Base-by-base conservation (phyloP, 768 basidiomycete species). In the Calocybe gangraenosa region DNA sequence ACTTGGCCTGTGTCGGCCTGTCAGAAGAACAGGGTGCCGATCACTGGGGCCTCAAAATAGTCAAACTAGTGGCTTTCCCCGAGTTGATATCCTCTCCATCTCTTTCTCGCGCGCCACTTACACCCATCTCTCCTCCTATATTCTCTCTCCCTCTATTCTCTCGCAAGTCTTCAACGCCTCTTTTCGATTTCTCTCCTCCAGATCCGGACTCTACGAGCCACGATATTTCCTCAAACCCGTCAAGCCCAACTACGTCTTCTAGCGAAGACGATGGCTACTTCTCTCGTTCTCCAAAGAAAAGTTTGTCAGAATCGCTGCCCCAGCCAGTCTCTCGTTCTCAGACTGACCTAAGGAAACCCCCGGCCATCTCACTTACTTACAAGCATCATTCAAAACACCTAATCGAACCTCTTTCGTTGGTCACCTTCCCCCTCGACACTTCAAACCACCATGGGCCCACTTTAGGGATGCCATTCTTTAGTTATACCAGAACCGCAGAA, bases 41-140 rank as follows among this genome's bases (percentile, higher is more conserved):
- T 46, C 73, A 76, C 39, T 90, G 87, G 87, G 75, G 76, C 18
- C 72, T 84, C 49, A 89, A 90, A 67, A 76, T 90, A 34, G 70
- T 90, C 49, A 87, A 87, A 64, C 72, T 88, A 11, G 72, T 90
- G 31, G 84, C 86, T 5, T 88, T 79, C 59, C 84, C 85, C 0
- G 85, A 87, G 48, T 72, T 88, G 42, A 81, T 85, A 22, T 69
- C 73, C n/a, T 40, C 61, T 31, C 54, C 52, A 7, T 11, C 25
- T 28, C 44, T 53, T 15, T 42, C 48, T 15, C 44, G 40, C n/a
- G 19, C 37, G 22, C 42, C 46, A 46, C 47, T 34, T 43, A 25
- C 37, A 21, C 32, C 49, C 42, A 32, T 39, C 41, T 21, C 37
- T 44, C 39, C 60, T 34, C 39, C 50, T 14, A 15, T 43, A 9